Base-by-base conservation (phyloP, 768 basidiomycete genomes). In the Glaciozyma antarctica region DNA sequence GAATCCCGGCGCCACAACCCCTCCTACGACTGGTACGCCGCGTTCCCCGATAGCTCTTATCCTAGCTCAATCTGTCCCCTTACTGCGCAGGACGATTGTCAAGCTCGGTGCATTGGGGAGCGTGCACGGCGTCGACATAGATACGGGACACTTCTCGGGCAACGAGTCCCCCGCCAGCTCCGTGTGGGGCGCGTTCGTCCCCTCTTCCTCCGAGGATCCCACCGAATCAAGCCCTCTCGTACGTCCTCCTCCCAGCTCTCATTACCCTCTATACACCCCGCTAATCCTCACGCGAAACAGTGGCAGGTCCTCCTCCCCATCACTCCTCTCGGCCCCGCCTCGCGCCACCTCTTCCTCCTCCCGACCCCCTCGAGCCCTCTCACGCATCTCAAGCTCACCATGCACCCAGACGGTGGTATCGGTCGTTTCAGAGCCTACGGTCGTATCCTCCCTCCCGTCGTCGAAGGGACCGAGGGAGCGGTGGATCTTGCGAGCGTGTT, bases 331-430 rank as follows among this genome's bases (percentile, higher is more conserved):
- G 88, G 88, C 4, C 94, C 95, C 12, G 84, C 82, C 67, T 85
- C 87, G n/a, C 82, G 86, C 61, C 95, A 99, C 76, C 80, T 97
- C 43, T 98, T 97, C 81, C 82, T 82, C 65, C 81, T 92, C 74
- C 65, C 84, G 21, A 74, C 79, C 17, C 62, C 75, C 3, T 80
- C 82, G 16, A 73, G 74, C 7, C 66, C 72, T 17, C 54, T 72
- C 63, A 93, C 86, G 67, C 88, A 87, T 76, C 85, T 99, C 64
- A 95, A 89, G 77, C 83, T 99, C 28, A 85, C 87, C 71, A 92
- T 94, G 84, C 90, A 91, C 77, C 95, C 95, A 4, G 95, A 99
- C 73, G 95, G 95, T 48, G 95, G 95, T 4, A 91, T 98, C 75
- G 92, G 89, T 60, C 85, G 94, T 21, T 95, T 95, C 79, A 82